Evolutionary conservation across 2,329 filamentous ascomycete species (phyloP), one percentile per base, ranked within the genome.

Genomic region (Ascochyta viciae-villosae): DNA sequence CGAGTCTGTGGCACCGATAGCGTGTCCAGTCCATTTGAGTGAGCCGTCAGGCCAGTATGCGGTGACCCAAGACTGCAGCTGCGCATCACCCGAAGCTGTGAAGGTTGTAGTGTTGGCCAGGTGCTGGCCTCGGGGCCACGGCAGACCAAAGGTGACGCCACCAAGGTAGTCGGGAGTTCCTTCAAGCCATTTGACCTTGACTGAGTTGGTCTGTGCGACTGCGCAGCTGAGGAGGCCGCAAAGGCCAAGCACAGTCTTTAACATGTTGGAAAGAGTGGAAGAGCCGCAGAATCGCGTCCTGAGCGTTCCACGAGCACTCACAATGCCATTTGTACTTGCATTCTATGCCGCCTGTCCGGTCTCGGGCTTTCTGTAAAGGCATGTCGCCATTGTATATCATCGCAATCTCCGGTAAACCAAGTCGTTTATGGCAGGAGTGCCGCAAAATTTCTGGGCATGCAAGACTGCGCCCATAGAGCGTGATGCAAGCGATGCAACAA

Each of bases 11-110:
- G 74, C 78, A 12, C 78, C 70, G 39, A 87, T 74, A 0, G 85
- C 83, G 63, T 87, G 85, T 0, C 79, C 84, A 3, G 82, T 85
- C 85, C 85, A 87, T 64, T 87, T 87, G 49, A 86, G 76, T 0
- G 85, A 85, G 24, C 82, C 83, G 70, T 87, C 85, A 1, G 80
- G 78, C 85, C 85, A 87, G 66, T 83, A 85, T 0, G 81, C 83
- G 0, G 82, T 86, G 3, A 80, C 74, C 84, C 85, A 87, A 0
- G 84, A 83, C 57, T 86, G 80, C 6, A 84, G 67, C 13, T 67
- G 56, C 7, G 48, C 60, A 22, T 65, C 71, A 2, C 70, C 68
- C 1, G 65, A 75, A 45, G 62, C 58, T 31, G 53, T 68, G 59
- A 67, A 78, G 27, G 58, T 70, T 16, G 77, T 78, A 43, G 62